These are phyloP conservation scores for Carex cristatella DNA, from an alignment of 176 grass and related monocot species.

Conservation along the genomic window DNA sequence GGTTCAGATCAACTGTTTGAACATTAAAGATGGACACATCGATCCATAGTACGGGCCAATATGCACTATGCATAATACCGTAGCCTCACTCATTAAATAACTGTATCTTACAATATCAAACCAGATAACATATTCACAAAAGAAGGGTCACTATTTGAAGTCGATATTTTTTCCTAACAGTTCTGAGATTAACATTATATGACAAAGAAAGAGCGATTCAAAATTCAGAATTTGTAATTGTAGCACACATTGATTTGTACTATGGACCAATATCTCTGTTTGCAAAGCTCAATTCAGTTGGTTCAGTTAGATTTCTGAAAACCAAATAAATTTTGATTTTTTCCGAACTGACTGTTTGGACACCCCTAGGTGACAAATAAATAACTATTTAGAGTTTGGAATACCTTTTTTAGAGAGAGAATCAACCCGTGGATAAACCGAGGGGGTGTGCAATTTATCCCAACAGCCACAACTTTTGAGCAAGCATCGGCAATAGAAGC, in stretches of 20 bases:
- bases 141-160: background rate
- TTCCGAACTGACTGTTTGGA: too few species aligned
- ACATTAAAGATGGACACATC: too few species aligned
- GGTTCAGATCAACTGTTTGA: too few species aligned
- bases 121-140: background rate
- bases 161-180: background rate
- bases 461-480: conserved; percentile 59
- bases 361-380: background rate
- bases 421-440: conserved; percentile 87
- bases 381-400: background rate
- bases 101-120: background rate
- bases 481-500: conserved; percentile 63
- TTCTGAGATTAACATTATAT: background rate
- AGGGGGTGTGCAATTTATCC: conserved; percentile 96
- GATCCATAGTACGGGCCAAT: too few species aligned
- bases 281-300: too few species aligned
- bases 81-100: background rate
- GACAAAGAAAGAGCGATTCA: too few species aligned
- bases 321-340: too few species aligned
- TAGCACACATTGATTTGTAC: too few species aligned
- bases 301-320: too few species aligned
- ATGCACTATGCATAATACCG: too few species aligned
- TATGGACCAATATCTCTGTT: too few species aligned
- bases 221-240: too few species aligned
- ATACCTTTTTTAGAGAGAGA: conserved; percentile 69